These are phyloP conservation scores for Monascus ruber DNA, from an alignment of 2,329 filamentous ascomycete species.

Conservation along the genomic window DNA sequence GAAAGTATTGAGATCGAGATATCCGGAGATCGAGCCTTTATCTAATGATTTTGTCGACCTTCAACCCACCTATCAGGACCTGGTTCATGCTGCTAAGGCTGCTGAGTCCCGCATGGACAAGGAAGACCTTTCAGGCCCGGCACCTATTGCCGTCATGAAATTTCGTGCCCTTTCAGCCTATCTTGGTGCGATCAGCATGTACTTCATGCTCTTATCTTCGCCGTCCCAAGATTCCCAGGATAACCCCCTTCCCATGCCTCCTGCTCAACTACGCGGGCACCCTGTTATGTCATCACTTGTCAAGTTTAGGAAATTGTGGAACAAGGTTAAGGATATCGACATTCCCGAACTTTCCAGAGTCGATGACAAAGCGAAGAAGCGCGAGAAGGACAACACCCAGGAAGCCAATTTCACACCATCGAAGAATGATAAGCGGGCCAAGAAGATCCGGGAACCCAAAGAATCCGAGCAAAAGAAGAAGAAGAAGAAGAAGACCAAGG, in stretches of 20 bases:
- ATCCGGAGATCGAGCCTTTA: constrained; percentile 85
- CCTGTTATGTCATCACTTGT: constrained; percentile 79
- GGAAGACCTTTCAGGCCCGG: constrained; percentile 26
- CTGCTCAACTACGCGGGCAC: constrained; percentile 75
- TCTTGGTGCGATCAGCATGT: constrained; percentile 76
- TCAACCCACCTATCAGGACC: constrained; percentile 48
- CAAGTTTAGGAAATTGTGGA: constrained; percentile 71
- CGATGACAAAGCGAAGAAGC: constrained; percentile 7
- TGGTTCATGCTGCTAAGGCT: constrained; percentile 48
- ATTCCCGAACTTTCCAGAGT: constrained; percentile 31
- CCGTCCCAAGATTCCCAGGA: constrained; percentile 51
- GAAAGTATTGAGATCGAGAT: constrained; percentile 64
- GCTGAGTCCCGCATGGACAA: constrained; percentile 35
- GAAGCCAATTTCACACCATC: constrained; percentile 12
- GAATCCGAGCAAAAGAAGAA: constrained; percentile 26
- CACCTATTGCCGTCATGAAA: constrained; percentile 55
- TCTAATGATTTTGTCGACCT: constrained; percentile 68
- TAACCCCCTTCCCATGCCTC: constrained; percentile 51
- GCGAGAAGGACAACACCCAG: constrained; percentile 12
- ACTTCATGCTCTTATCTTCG: constrained; percentile 86
- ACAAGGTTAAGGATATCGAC: constrained; percentile 56
- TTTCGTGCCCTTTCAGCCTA: constrained; percentile 76
- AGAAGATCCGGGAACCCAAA: constrained; percentile 21
- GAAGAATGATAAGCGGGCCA: constrained; percentile 13
- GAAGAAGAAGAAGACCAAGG: constrained; percentile 37